A percentile compares a stretch with the other conserved stretches of the same genome.
Evolutionary conservation across 2,329 filamentous ascomycete species (phyloP).

Genomic region (Hypoxylon rubiginosum): DNA sequence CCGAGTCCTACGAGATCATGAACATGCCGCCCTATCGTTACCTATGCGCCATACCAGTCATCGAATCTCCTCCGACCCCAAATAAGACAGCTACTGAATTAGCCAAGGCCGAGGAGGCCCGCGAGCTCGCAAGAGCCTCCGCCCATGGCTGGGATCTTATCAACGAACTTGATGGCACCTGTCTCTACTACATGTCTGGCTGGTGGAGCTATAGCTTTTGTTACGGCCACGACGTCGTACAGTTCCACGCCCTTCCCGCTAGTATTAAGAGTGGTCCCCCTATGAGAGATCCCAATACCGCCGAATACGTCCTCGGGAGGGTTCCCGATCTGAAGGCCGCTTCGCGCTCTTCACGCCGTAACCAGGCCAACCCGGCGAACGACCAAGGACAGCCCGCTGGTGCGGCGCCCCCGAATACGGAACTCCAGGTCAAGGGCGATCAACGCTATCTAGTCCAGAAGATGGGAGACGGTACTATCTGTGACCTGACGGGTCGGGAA

Average conservation of each 20-base stretch:
- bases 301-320: conserved; percentile 82
- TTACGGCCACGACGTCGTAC: conserved; percentile 87
- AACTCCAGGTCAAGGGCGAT: conserved; percentile 85
- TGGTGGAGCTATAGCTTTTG: conserved; percentile 99
- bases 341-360: conserved; percentile 46
- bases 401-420: conserved; percentile 63
- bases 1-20: conserved; percentile 78
- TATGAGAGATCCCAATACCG: conserved; percentile 79
- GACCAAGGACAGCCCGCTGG: conserved; percentile 38
- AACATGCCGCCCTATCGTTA: conserved; percentile 77
- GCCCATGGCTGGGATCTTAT: conserved; percentile 85
- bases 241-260: conserved; percentile 87
- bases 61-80: conserved; percentile 68
- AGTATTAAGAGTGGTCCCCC: conserved; percentile 78
- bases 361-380: conserved; percentile 34
- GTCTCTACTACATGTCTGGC: conserved; percentile 84
- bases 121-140: conserved; percentile 82
- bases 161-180: conserved; percentile 80
- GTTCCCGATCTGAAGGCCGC: conserved; percentile 55
- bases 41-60: conserved; percentile 85
- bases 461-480: conserved; percentile 82
- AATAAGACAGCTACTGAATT: conserved; percentile 77
- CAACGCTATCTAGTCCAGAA: conserved; percentile 88
- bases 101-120: conserved; percentile 80
- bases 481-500: conserved; percentile 85